Evolutionary conservation across 83 land plant genomes (phyloP), one percentile per base, ranked within the genome.

Genomic region (Thuja plicata): DNA sequence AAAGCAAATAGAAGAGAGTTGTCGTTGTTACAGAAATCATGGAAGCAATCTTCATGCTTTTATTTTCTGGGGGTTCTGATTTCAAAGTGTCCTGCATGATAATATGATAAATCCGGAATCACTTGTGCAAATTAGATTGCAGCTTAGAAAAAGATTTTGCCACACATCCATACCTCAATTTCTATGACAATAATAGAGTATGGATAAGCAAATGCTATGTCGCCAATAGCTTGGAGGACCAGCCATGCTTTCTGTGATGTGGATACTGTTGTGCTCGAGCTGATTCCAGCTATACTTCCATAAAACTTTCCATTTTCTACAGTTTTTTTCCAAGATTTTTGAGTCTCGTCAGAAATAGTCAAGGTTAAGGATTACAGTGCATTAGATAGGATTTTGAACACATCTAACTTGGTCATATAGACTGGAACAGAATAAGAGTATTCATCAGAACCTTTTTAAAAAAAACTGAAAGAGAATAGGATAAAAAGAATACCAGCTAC

Each of bases 401-500:
- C 10, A 5, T 5, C 12, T 35, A 30, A 27, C n/a, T 2, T 86
- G 32, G 12, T 52, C 71, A 2, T 57, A 3, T 34, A 34, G n/a
- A 12, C 38, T 74, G 78, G 78, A 34, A 34, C 17, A 74, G 78
- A 74, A 30, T 9, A 73, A 30, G 77, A 73, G 17, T 32, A 74
- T 34, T 38, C 78, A 74, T 74, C 13, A 24, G 3, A 32, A 74
- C 38, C 2, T 32, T 34, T 74, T 45, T 82, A 1, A 12, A 41
- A 17, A 82, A 82, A 82, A 27, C 4, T 46, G 37, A 84, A 48
- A 30, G 21, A 84, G 86, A 48, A 50, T n/a, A 84, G 57, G 86
- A 30, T 48, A 84, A n/a, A 50, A 46, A 70, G 24, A n/a, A 52
- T 91, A 95, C 98, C 98, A 57, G 92, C 88, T 34, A 91, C 94